Evolutionary conservation across 345 rosid species (phyloP).

Genomic region (Conringia planisiliqua): DNA sequence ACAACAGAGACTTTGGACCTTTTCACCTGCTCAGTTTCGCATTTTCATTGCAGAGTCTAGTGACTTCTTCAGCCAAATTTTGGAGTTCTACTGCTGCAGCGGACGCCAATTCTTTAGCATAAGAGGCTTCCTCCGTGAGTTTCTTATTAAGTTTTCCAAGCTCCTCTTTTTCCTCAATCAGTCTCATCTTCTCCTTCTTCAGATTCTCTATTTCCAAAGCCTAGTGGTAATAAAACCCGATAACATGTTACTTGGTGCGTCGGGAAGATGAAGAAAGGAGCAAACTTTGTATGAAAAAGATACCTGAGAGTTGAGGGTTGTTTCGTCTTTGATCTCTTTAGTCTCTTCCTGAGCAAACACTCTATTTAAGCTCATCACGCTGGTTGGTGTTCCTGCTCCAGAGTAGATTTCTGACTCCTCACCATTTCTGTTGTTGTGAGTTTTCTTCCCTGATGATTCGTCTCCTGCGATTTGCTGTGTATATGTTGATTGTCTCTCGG

Average conservation of each 20-base stretch:
- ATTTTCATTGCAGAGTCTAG: constrained; percentile 77
- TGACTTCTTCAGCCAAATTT: constrained; percentile 91
- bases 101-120: constrained; percentile 95
- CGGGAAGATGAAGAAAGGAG: not conserved
- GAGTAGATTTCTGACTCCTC: constrained; percentile 64
- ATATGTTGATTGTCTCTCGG: constrained; percentile 39
- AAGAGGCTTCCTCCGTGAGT: constrained; percentile 87
- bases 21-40: constrained; percentile 48
- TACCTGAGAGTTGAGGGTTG: constrained; percentile 32
- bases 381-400: constrained; percentile 57
- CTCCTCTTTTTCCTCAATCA: constrained; percentile 87
- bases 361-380: constrained; percentile 48
- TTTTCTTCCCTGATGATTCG: constrained; percentile 43
- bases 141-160: constrained; percentile 75
- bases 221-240: constrained; percentile 32
- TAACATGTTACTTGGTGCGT: not conserved
- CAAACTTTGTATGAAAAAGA: not conserved
- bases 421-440: constrained; percentile 52
- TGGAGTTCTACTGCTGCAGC: constrained; percentile 99
- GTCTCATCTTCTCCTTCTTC: constrained; percentile 69
- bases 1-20: not conserved
- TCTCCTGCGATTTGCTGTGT: constrained; percentile 36
- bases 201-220: constrained; percentile 79
- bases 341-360: constrained; percentile 61
- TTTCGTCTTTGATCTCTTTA: constrained; percentile 42